Base-by-base conservation (phyloP, 768 basidiomycete genomes). In the Myochromella boudieri region DNA sequence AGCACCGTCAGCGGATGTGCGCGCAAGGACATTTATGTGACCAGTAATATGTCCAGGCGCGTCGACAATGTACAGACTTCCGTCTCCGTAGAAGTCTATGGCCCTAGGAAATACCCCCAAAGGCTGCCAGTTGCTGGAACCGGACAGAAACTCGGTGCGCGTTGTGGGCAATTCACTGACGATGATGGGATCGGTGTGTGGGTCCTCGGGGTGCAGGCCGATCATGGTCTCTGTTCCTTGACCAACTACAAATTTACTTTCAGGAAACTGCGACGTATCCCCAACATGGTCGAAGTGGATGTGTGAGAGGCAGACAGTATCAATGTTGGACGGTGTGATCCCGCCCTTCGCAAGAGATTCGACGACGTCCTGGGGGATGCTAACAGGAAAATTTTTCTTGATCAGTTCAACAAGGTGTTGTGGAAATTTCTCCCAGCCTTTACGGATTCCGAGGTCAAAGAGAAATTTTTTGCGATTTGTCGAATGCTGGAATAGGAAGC, bases 371-470 rank as follows among this genome's bases (percentile, higher is more conserved):
- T 78, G 74, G 0, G 59, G 57, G 24, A 68, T 56, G 20, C 57
- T 55, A 17, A 63, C 42, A 6, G 52, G 45, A 46, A 54, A 68
- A 4, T 52, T 37, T 10, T 42, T 38, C 31, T 61, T 56, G 39
- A 71, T 58, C 57, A 52, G 55, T 36, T 66, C 49, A 27, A 62
- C 60, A 34, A 61, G 48, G 0, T 45, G 55, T 0, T 74, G 74
- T 0, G 76, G 68, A 42, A 66, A 71, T 3, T 62, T 70, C 17
- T 73, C 64, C 55, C 67, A 64, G 50, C 82, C 75, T 33, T 69
- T 68, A 21, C 79, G 72, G 7, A 77, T 65, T 7, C 82, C 82
- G 15, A 84, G 70, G 48, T 84, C 84, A 50, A 84, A 82, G 0
- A 81, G 49, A 29, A 79, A 56, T 24, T 65, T 71, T 10, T 63